These are phyloP conservation scores for Vararia minispora DNA, from an alignment of 768 basidiomycete genomes.

Conservation along the genomic window DNA sequence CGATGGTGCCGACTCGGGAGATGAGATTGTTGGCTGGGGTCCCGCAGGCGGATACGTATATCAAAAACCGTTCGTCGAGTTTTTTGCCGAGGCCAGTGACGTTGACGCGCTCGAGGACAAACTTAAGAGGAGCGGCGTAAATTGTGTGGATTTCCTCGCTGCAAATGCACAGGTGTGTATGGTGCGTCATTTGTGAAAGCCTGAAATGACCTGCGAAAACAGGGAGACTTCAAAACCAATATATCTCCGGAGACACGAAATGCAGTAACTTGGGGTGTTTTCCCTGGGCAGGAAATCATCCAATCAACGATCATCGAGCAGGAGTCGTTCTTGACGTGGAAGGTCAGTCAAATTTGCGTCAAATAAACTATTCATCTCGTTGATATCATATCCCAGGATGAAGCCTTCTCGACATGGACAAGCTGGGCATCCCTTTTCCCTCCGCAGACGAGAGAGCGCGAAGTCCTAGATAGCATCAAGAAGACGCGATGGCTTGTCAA, in stretches of 20 bases:
- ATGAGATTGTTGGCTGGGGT: conserved; percentile 86
- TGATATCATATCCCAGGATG: conserved; percentile 46
- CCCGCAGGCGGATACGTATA: conserved; percentile 89
- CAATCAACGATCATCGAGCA: conserved; percentile 96
- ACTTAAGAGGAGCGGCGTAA: conserved; percentile 40
- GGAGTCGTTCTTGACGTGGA: conserved; percentile 94
- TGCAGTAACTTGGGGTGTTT: conserved; percentile 98
- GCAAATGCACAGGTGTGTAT: conserved; percentile 57
- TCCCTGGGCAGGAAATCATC: conserved; percentile 90
- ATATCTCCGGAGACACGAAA: conserved; percentile 71
- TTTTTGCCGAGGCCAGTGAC: conserved; percentile 63
- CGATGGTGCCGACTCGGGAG: conserved; percentile 63
- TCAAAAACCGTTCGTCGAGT: conserved; percentile 97
- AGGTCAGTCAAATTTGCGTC: conserved; percentile 38
- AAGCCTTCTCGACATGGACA: conserved; percentile 92
- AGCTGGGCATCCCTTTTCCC: conserved; percentile 89
- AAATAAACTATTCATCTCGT: not conserved
- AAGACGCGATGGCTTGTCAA: conserved; percentile 83
- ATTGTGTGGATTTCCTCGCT: conserved; percentile 80
- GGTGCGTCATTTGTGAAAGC: not conserved
- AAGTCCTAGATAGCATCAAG: conserved; percentile 59
- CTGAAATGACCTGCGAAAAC: no score
- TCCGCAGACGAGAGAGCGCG: conserved; percentile 59
- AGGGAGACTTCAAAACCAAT: conserved; percentile 79
- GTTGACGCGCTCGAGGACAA: conserved; percentile 49